Base-by-base conservation (phyloP, 768 basidiomycete species). In the Auricularia cornea region DNA sequence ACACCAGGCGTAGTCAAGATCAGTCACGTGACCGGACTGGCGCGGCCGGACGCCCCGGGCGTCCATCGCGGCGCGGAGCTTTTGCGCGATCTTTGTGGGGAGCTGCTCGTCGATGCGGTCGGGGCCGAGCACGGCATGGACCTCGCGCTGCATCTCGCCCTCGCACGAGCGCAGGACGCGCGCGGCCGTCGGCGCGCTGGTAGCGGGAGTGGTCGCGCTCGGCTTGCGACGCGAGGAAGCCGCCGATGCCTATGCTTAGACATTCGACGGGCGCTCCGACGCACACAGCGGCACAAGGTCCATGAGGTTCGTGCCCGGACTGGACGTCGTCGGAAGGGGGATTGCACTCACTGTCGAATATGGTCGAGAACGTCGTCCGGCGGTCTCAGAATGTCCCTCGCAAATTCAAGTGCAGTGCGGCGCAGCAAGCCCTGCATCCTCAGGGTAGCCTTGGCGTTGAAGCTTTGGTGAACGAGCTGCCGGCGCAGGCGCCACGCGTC, bases 211-310 rank as follows among this genome's bases (percentile, higher is more conserved):
- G n/a, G n/a, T n/a, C n/a, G n/a, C n/a, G n/a, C n/a, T n/a, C n/a
- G n/a, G n/a, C n/a, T n/a, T n/a, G 92, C 1, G 95, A 94, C 74
- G 63, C 65, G 74, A 73, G 87, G 82, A 96, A 98, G 23, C 96
- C 96, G 61, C 97, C 97, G 44, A 99, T 90, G 65, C 97, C 97
- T 97, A 99, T 99, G 1, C 91, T 94, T 56, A n/a, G n/a, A n/a
- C n/a, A n/a, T n/a, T n/a, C n/a, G n/a, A n/a, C n/a, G 0, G 96
- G 95, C 11, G 89, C n/a, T n/a, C n/a, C n/a, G n/a, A 78, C 51
- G 98, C 66, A 63, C 70, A 72, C 59, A 76, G 65, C 11, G 66
- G 31, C 20, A 77, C 75, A 32, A 76, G 62, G 44, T 65, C 71
- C 35, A 77, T 71, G 12, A 76, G 73, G 8, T 71, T 63, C n/a